Base-by-base conservation (phyloP, 2,329 filamentous ascomycete species). In the Rhynchosporium agropyri region DNA sequence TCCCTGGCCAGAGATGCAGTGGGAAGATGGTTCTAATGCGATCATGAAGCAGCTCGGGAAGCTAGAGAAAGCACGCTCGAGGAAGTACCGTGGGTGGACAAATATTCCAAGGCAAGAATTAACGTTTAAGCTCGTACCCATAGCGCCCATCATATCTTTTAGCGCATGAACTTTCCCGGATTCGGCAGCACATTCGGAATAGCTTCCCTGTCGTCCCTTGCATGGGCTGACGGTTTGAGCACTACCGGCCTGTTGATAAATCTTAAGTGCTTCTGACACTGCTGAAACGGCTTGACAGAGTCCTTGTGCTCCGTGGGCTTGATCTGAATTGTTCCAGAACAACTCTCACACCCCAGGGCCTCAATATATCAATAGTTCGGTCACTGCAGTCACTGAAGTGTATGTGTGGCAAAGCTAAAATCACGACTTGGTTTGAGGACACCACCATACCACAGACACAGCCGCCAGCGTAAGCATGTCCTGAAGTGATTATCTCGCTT, bases 61-160 rank as follows among this genome's bases (percentile, higher is more conserved):
- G 46, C 49, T 13, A n/a, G n/a, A 40, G 26, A 3, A 26, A n/a
- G 26, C 26, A 36, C 20, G 20, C 8, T 15, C 29, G 29, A 13
- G 2, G 8, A 4, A 3, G n/a, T 6, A 13, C 12, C 10, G 29
- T n/a, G 20, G 20, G 29, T n/a, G 20, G 20, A 20, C 20, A 20
- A 20, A 20, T 20, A 20, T 20, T 20, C 56, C 48, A 33, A 55
- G 56, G 60, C 29, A 46, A 12, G 29, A 62, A 56, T 61, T 63
- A 62, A 62, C 60, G 33, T 64, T 63, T 58, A 67, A 65, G 64
- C 60, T 66, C 54, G 58, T 62, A 55, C 63, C 20, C 56, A 40
- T 15, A 59, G 58, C 54, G 58, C 63, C 60, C 38, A 60, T 45
- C 54, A 61, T 12, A 12, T 33, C 29, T 50, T 63, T 54, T 65